phyloP scores from a whole-genome alignment of 164 flowering plant species.

The Magnolia kwangsiensis region DNA sequence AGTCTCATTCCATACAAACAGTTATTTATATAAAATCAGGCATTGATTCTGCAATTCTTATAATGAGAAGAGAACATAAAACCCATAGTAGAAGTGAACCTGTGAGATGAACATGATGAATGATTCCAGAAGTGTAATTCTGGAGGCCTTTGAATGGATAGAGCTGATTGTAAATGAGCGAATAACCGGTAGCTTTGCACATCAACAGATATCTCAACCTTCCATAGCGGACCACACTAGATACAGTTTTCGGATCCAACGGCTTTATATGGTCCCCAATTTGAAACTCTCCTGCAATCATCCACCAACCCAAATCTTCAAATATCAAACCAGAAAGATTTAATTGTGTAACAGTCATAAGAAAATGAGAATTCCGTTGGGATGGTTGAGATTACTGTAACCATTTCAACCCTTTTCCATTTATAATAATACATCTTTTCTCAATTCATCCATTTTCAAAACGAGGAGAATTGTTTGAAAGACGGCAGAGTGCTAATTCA shows the following conservation, averaged over 20 bases:
- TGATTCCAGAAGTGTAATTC: slow-evolving; percentile 92
- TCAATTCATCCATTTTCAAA: too few species aligned
- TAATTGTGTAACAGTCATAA: not conserved
- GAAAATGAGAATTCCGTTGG: too few species aligned
- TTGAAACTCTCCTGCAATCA: slow-evolving; percentile 72
- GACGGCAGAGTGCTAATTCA: too few species aligned
- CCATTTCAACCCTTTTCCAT: too few species aligned
- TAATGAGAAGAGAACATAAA: too few species aligned
- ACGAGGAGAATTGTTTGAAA: too few species aligned
- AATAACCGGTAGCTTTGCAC: slow-evolving; percentile 49
- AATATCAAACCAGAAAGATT: not conserved
- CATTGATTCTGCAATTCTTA: too few species aligned
- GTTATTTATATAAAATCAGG: too few species aligned
- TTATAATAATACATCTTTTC: too few species aligned
- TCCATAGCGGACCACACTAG: slow-evolving; percentile 70
- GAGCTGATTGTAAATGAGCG: slow-evolving; percentile 75
- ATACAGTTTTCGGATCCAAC: slow-evolving; percentile 54
- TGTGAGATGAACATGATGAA: slow-evolving; percentile 87
- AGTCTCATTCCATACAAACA: too few species aligned
- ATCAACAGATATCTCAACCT: slow-evolving; percentile 19
- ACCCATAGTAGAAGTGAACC: slow-evolving; percentile 31
- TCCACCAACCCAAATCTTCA: not conserved
- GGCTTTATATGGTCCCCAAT: slow-evolving; percentile 70
- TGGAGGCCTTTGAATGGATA: slow-evolving; percentile 81
- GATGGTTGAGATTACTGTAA: too few species aligned